Conservation (phyloP, 116 monocot genomes). For the Trichopus zeylanicus region DNA sequence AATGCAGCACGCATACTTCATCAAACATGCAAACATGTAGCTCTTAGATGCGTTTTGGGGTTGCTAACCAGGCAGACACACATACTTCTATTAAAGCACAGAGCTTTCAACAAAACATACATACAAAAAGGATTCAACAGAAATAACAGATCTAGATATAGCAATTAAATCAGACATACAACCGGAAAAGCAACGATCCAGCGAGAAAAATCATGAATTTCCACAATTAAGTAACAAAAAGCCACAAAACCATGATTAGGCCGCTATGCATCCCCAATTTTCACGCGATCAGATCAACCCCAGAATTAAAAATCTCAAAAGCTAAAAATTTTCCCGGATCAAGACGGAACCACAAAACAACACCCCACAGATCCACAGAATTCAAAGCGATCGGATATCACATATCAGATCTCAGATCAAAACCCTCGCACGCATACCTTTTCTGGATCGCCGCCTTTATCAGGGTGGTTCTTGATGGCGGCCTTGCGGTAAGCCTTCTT, state of each 20-base stretch:
- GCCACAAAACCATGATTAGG: background rate
- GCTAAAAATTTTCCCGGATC: background rate
- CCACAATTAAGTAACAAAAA: background rate
- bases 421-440: slow-evolving; percentile 29
- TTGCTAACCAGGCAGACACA: background rate
- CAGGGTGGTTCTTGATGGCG: slow-evolving; percentile 73
- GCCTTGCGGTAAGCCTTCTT: slow-evolving; percentile 69
- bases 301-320: background rate
- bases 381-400: too few relatives aligned
- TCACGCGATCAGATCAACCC: background rate
- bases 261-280: too few relatives aligned
- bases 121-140: background rate
- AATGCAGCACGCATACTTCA: background rate
- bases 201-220: background rate
- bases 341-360: background rate
- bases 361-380: background rate
- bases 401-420: too few relatives aligned
- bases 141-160: background rate
- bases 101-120: background rate
- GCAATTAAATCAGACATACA: background rate
- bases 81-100: background rate
- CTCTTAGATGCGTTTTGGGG: background rate
- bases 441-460: slow-evolving; percentile 65
- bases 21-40: background rate
- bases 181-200: background rate